These are phyloP conservation scores for Colletotrichum plurivorum DNA, from an alignment of 2,329 filamentous ascomycete species.

Conservation along the genomic window DNA sequence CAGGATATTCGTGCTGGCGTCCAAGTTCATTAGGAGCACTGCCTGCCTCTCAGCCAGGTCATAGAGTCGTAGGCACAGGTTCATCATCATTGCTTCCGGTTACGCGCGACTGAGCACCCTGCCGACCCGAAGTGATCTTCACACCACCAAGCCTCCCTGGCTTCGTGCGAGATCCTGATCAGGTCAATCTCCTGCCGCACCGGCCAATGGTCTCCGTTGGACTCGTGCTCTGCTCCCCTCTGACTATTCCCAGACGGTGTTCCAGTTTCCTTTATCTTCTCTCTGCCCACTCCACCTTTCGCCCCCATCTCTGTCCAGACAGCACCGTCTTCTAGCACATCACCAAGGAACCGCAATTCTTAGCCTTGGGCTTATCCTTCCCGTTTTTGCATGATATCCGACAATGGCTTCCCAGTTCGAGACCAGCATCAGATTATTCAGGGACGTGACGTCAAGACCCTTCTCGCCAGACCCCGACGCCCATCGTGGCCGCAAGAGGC, in stretches of 20 bases:
- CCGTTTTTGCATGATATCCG: background rate
- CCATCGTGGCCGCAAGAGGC: slow-evolving; percentile 55
- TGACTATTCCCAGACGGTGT: background rate
- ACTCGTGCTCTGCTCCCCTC: slow-evolving; percentile 23
- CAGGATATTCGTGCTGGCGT: slow-evolving; percentile 6
- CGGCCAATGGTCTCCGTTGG: slow-evolving; percentile 12
- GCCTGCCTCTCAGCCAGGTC: slow-evolving; percentile 17
- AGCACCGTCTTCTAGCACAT: slow-evolving; percentile 1
- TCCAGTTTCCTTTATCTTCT: slow-evolving; percentile 21
- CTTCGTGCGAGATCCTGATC: slow-evolving; percentile 32
- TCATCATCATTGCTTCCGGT: slow-evolving; percentile 24
- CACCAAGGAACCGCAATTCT: slow-evolving; percentile 6
- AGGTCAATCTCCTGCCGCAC: slow-evolving; percentile 21
- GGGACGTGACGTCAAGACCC: slow-evolving; percentile 24
- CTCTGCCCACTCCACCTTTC: slow-evolving; percentile 14
- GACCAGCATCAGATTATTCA: slow-evolving; percentile 19
- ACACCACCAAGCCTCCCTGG: slow-evolving; percentile 18
- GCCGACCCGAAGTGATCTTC: slow-evolving; percentile 23
- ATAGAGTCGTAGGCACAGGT: slow-evolving; percentile 6
- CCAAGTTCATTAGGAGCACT: background rate
- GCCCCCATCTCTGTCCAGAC: background rate
- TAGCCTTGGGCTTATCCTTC: background rate
- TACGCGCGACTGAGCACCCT: slow-evolving; percentile 2
- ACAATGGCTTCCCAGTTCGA: slow-evolving; percentile 32
- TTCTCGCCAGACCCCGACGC: slow-evolving; percentile 38